A percentile compares a stretch with the other conserved stretches of the same genome.
phyloP scores from a whole-genome alignment of 768 basidiomycete species.

The Austroboletus festivus region DNA sequence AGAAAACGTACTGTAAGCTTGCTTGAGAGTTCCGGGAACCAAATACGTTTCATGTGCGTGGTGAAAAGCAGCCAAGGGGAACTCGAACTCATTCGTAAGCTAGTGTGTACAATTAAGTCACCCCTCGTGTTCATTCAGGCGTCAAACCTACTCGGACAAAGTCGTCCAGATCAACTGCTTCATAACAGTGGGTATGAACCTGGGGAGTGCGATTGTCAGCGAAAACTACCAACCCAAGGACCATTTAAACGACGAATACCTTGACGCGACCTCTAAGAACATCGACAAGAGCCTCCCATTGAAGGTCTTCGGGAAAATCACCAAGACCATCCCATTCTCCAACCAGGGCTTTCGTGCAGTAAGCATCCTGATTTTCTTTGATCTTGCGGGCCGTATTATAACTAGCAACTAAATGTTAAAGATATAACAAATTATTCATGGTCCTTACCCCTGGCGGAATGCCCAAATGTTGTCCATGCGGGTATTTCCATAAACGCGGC shows the following conservation, averaged over 20 bases:
- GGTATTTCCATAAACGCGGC: conserved; percentile 30
- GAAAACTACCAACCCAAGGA: background rate
- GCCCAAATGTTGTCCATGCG: conserved; percentile 50
- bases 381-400: conserved; percentile 55
- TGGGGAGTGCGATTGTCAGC: conserved; percentile 9
- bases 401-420: conserved; percentile 18
- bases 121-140: background rate
- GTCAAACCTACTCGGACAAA: conserved; percentile 54
- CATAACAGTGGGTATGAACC: conserved; percentile 44
- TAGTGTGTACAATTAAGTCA: conserved; percentile 27
- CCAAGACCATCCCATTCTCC: conserved; percentile 40
- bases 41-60: conserved; percentile 90
- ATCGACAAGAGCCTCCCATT: conserved; percentile 79
- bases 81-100: conserved; percentile 89
- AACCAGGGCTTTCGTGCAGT: conserved; percentile 42
- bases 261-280: conserved; percentile 86
- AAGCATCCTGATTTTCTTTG: conserved; percentile 52
- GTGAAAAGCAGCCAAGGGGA: conserved; percentile 77
- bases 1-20: conserved; percentile 45
- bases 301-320: conserved; percentile 64
- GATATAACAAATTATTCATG: background rate
- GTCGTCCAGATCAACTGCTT: conserved; percentile 64
- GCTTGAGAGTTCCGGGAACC: conserved; percentile 78
- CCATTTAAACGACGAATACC: conserved; percentile 20
- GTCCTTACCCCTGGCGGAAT: conserved; percentile 47